Base-by-base conservation (phyloP, 2,329 filamentous ascomycete species). In the Arachnopeziza araneosa region DNA sequence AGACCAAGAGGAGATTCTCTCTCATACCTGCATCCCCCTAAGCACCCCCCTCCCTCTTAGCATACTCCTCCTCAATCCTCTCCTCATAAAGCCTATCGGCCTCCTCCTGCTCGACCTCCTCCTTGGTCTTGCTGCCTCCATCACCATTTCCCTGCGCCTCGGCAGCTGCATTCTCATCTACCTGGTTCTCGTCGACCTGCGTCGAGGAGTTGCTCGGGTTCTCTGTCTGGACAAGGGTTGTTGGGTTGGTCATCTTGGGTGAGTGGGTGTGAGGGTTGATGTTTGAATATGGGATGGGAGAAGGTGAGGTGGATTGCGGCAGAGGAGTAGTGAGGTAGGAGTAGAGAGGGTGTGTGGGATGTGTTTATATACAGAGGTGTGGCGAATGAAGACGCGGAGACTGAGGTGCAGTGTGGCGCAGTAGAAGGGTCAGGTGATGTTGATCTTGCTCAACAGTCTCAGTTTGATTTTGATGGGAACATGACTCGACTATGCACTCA, bases 51-150 rank as follows among this genome's bases (percentile, higher is more conserved):
- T 84, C 82, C 32, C 82, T 77, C 74, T 84, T 84, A 58, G 82
- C 82, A 64, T 84, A 84, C 69, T 84, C 82, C 1, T 84, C 80
- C 72, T 85, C 81, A 30, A 85, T 85, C 22, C 82, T 81, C 72
- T 85, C 82, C 57, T 77, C 76, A 64, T 85, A 85, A 67, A 79
- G 80, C 17, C 56, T 58, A 56, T 62, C 64, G 17, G 58, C 57
- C 26, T 52, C 60, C 36, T 57, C 50, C 36, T 44, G 6, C n/a
- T 61, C 56, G 21, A 51, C 57, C 21, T 61, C 56, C 23, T 54
- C 60, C 22, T 59, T 55, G 1, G 51, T 55, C 36, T 56, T 58
- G 51, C 49, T 22, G 10, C 24, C 44, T n/a, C 7, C 21, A 26
- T 23, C 21, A 24, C 44, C 26, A 50, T 24, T 12, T 17, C 10